These are phyloP conservation scores for Vigna hirtella DNA, from an alignment of 306 rosid genomes.

Conservation along the genomic window DNA sequence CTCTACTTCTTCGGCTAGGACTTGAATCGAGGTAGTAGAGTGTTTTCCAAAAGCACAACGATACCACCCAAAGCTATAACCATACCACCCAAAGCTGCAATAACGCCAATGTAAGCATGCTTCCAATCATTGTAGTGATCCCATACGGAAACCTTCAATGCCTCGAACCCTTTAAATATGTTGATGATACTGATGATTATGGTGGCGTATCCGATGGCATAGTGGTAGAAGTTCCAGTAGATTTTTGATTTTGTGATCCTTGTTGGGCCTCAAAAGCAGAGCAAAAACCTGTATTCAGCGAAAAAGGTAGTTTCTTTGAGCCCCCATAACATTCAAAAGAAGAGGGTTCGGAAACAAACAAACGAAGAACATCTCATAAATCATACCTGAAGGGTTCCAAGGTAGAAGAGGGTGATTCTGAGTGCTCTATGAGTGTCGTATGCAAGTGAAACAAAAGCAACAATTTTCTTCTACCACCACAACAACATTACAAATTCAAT, in stretches of 20 bases:
- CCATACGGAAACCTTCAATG: conserved; percentile 49
- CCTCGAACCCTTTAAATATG: conserved; percentile 71
- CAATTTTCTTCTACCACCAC: conserved; percentile 35
- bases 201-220: conserved; percentile 63
- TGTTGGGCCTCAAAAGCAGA: conserved; percentile 90
- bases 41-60: conserved; percentile 62
- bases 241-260: conserved; percentile 80
- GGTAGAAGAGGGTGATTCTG: conserved; percentile 76
- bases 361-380: not conserved
- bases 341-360: not conserved
- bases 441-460: conserved; percentile 45
- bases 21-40: too few relatives aligned
- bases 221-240: conserved; percentile 85
- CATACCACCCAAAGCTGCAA: conserved; percentile 52
- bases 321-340: conserved; percentile 3
- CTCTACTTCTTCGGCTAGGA: too few relatives aligned
- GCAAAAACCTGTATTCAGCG: conserved; percentile 71
- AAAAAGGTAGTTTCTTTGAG: conserved; percentile 22
- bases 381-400: conserved; percentile 90
- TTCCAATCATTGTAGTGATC: conserved; percentile 65
- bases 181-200: conserved; percentile 73
- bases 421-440: conserved; percentile 63
- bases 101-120: conserved; percentile 71
- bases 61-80: conserved; percentile 46
- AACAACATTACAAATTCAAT: conserved; percentile 24